Evolutionary conservation across 768 basidiomycete genomes (phyloP), one percentile per base, ranked within the genome.

Genomic region (Mycena rebaudengoi): DNA sequence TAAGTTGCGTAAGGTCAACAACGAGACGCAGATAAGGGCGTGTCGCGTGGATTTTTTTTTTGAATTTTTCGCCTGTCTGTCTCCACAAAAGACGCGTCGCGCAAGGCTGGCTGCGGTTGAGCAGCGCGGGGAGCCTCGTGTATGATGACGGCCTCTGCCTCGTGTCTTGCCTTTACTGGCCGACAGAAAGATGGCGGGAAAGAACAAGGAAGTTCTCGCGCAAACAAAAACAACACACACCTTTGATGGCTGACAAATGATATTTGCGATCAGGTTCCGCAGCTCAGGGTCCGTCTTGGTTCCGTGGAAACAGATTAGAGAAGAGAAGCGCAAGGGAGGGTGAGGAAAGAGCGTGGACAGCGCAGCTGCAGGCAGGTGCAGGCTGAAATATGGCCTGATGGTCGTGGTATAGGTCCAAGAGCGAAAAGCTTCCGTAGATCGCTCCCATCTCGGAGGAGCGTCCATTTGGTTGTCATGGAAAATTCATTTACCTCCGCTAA

Each of bases 141-240:
- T 76, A 70, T 69, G 69, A 71, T 71, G 72, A 74, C 73, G 74
- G 73, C 73, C 66, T 69, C 74, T 69, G 78, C 83, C 83, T 85
- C 83, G 83, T 85, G 83, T 78, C 68, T 76, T 79, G 74, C 74
- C 80, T 82, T 72, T 78, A 76, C 74, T 71, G 75, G 78, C 71
- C 71, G 70, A 71, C 67, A 68, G 73, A 73, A 60, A 67, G 65
- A 70, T 48, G 66, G 57, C 56, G 61, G 62, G 61, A 57, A 66
- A 65, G 45, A 53, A 62, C 62, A 52, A 53, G 33, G 54, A 54
- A 50, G 35, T 23, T 45, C 40, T 13, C 20, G 28, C 21, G 8
- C 44, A 49, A 52, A 49, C 52, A 49, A 62, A 62, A 29, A 21
- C 43, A 61, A 26, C 45, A 55, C 60, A 20, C 16, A 52, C 60